Evolutionary conservation across 805 yeast genomes (phyloP), one percentile per base, ranked within the genome.

Genomic region (Suhomyces pyralidae): DNA sequence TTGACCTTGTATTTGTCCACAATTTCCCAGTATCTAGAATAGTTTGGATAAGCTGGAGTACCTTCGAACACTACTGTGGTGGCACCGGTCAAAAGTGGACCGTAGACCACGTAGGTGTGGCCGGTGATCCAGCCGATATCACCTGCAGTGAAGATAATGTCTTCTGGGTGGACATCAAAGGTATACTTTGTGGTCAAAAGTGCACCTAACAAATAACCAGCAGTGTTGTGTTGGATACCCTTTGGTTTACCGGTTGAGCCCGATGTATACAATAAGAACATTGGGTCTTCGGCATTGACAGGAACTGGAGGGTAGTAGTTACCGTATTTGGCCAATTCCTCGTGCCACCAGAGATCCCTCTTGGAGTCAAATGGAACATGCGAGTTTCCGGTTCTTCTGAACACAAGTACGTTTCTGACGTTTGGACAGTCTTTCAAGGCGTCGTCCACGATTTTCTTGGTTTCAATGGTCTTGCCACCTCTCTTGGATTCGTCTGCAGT

Each of bases 101-200:
- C 98, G 66, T 94, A 94, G 46, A 93, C 82, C 44, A 90, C 96
- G 68, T 93, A 94, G 8, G 97, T 88, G 73, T 94, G 99, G 61
- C 98, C 98, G 15, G 99, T 94, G 69, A 94, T 94, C 98, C 99
- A 94, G 68, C 99, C 98, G 52, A 94, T 90, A 69, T 94, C 98
- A 67, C 98, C 98, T 40, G 98, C 98, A 42, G 98, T 93, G 78
- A 94, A 93, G 56, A 93, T 73, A 44, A 88, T 80, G 71, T 94
- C 98, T 56, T 86, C 88, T 54, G 84, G 84, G 67, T 90, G 97
- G 47, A 94, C 84, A 70, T 96, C 98, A 70, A 94, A 93, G 46
- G 91, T 91, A 73, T 92, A 93, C 74, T 86, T 88, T 46, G 97
- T 88, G 50, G 97, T 89, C 69, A 92, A 77, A 51, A 90, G 83